Percentiles rank a stretch among this genome's conserved stretches.
phyloP scores from a whole-genome alignment of 2,329 filamentous ascomycete genomes.

The Cladosporium sp. region DNA sequence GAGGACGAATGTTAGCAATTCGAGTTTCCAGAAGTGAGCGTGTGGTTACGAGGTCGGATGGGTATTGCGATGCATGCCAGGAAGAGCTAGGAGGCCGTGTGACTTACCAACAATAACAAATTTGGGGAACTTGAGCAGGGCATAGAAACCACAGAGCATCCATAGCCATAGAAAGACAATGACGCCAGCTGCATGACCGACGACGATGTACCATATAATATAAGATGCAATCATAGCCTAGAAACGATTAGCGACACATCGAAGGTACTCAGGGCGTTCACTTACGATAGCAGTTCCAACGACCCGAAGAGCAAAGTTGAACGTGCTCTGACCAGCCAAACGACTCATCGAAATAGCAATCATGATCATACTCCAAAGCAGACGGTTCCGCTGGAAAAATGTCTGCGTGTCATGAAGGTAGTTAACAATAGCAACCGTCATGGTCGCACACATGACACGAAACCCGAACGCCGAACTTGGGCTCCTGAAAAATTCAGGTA shows the following conservation, averaged over 20 bases:
- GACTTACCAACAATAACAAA: conserved; percentile 51
- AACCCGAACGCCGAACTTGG: conserved; percentile 65
- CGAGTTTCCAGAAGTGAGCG: too few relatives aligned
- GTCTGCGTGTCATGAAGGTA: conserved; percentile 58
- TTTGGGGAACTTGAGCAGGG: conserved; percentile 62
- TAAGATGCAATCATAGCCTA: conserved; percentile 60
- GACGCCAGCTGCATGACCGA: conserved; percentile 56
- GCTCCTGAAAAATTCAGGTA: conserved; percentile 58
- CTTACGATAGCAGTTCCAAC: conserved; percentile 52
- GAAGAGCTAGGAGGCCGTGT: too few relatives aligned
- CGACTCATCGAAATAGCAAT: conserved; percentile 63
- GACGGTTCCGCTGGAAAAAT: conserved; percentile 64
- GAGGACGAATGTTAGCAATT: background rate
- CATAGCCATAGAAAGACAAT: conserved; percentile 65
- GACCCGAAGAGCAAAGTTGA: conserved; percentile 60
- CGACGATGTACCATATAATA: conserved; percentile 72
- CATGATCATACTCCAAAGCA: conserved; percentile 77
- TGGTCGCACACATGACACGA: conserved; percentile 65
- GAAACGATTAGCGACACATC: background rate
- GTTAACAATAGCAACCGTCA: conserved; percentile 64
- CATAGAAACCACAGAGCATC: conserved; percentile 61
- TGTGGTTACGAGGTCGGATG: too few relatives aligned
- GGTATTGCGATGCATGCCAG: too few relatives aligned
- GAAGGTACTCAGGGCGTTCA: background rate
- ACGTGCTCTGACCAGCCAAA: conserved; percentile 66